Percentiles rank a stretch among this genome's conserved stretches.
phyloP scores from a whole-genome alignment of 805 yeast species.

The Ogataea salicorniae region DNA sequence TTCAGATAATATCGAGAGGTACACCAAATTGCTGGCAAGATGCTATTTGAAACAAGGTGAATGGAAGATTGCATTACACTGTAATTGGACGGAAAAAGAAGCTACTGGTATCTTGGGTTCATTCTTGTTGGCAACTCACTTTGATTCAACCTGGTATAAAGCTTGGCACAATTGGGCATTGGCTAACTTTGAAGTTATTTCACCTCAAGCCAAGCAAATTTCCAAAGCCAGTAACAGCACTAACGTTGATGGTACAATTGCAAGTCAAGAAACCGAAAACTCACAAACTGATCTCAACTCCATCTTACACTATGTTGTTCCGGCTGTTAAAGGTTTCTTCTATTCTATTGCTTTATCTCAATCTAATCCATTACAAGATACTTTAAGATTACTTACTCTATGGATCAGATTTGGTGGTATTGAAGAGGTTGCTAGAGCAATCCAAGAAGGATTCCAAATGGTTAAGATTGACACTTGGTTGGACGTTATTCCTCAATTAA shows the following conservation, averaged over 20 bases:
- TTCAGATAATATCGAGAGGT: slow-evolving; percentile 71
- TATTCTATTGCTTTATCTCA: slow-evolving; percentile 86
- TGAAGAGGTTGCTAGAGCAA: slow-evolving; percentile 84
- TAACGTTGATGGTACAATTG: no score
- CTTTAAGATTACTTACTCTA: slow-evolving; percentile 78
- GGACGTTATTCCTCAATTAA: slow-evolving; percentile 91
- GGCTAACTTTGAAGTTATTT: slow-evolving; percentile 93
- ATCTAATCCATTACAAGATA: slow-evolving; percentile 87
- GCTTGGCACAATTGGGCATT: slow-evolving; percentile 99
- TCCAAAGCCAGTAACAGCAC: slow-evolving; percentile 9
- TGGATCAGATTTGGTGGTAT: slow-evolving; percentile 97
- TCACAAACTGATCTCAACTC: slow-evolving; percentile 41
- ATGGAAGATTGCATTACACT: slow-evolving; percentile 85
- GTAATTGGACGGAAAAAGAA: slow-evolving; percentile 72
- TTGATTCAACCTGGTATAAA: slow-evolving; percentile 90
- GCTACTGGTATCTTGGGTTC: slow-evolving; percentile 83
- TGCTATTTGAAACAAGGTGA: slow-evolving; percentile 98
- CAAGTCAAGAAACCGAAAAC: no score
- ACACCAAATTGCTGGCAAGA: slow-evolving; percentile 81
- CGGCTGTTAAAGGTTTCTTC: slow-evolving; percentile 94
- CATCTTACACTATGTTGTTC: slow-evolving; percentile 84
- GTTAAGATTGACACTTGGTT: slow-evolving; percentile 92
- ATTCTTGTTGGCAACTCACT: slow-evolving; percentile 88
- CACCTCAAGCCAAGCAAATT: slow-evolving; percentile 38
- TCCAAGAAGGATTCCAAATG: slow-evolving; percentile 85